Evolutionary conservation across 2,329 filamentous ascomycete species (phyloP).

Genomic region (Mycosphaerella sp.): DNA sequence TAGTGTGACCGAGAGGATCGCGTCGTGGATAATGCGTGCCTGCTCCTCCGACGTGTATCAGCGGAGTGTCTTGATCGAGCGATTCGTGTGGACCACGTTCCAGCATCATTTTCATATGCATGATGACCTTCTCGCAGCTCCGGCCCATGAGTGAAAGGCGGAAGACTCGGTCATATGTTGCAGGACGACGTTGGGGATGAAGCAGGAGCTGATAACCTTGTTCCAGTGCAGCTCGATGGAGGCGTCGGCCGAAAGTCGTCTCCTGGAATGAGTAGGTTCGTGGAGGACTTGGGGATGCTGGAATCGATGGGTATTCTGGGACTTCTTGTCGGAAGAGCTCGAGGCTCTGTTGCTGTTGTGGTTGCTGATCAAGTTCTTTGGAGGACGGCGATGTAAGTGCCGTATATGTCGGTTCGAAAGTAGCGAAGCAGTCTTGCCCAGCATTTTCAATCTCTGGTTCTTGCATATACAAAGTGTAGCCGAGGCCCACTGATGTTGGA

Average conservation of each 20-base stretch:
- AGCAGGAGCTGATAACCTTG: slow-evolving; percentile 53
- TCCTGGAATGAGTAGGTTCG: slow-evolving; percentile 58
- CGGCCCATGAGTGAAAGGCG: slow-evolving; percentile 23
- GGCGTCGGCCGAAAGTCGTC: slow-evolving; percentile 60
- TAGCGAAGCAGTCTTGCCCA: slow-evolving; percentile 3
- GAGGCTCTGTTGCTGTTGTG: slow-evolving; percentile 3
- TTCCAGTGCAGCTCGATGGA: slow-evolving; percentile 63
- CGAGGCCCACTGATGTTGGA: slow-evolving; percentile 20
- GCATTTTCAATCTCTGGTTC: not conserved
- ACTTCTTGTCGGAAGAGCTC: slow-evolving; percentile 10
- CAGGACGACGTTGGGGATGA: slow-evolving; percentile 38
- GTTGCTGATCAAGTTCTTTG: not conserved
- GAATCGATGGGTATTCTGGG: slow-evolving; percentile 15
- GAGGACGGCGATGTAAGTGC: not conserved
- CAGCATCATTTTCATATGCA: slow-evolving; percentile 38
- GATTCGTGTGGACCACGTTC: slow-evolving; percentile 40
- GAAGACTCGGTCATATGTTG: slow-evolving; percentile 26
- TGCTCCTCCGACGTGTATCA: slow-evolving; percentile 60
- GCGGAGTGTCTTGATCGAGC: slow-evolving; percentile 56
- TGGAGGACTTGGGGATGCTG: slow-evolving; percentile 30
- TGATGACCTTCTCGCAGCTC: slow-evolving; percentile 20
- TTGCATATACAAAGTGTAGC: slow-evolving; percentile 25
- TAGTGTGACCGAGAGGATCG: slow-evolving; percentile 53
- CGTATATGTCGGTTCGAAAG: slow-evolving; percentile 1
- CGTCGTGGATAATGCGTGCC: slow-evolving; percentile 55